These are phyloP conservation scores for Lentinus tigrinus DNA, from an alignment of 768 basidiomycete genomes.

Conservation along the genomic window DNA sequence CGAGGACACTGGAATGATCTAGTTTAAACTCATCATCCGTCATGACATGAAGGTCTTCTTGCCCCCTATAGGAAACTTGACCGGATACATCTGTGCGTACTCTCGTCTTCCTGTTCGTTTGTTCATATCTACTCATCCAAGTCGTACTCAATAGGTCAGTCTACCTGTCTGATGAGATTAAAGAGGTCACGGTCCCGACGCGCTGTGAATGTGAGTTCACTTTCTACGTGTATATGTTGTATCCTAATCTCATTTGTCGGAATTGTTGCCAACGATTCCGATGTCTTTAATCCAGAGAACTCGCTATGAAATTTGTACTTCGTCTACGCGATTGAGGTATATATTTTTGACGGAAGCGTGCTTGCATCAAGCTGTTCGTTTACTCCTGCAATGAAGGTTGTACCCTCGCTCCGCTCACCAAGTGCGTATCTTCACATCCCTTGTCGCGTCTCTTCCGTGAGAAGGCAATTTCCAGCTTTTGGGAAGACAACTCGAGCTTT, in stretches of 20 bases:
- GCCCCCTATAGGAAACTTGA: slow-evolving; percentile 89
- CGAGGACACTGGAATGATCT: slow-evolving; percentile 95
- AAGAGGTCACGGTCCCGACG: slow-evolving; percentile 82
- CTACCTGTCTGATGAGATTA: slow-evolving; percentile 69
- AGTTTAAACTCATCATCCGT: slow-evolving; percentile 91
- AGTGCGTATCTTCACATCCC: slow-evolving; percentile 41
- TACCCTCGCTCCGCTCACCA: slow-evolving; percentile 91
- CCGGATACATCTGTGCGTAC: slow-evolving; percentile 84
- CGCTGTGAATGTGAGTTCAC: slow-evolving; percentile 82
- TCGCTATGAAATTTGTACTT: slow-evolving; percentile 94
- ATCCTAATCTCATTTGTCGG: background rate
- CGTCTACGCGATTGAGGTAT: slow-evolving; percentile 90
- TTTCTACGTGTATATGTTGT: background rate
- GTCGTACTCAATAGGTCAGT: slow-evolving; percentile 76
- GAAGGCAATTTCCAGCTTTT: slow-evolving; percentile 50
- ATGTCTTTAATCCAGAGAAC: slow-evolving; percentile 93
- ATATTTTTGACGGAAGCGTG: slow-evolving; percentile 77
- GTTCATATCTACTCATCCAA: background rate
- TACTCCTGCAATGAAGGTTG: slow-evolving; percentile 96
- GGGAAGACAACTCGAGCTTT: slow-evolving; percentile 94
- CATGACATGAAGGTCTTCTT: slow-evolving; percentile 95
- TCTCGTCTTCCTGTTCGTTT: background rate
- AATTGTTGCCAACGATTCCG: slow-evolving; percentile 80
- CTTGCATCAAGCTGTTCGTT: slow-evolving; percentile 91
- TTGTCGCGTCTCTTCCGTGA: background rate